A percentile compares a stretch with the other conserved stretches of the same genome.
phyloP scores from a whole-genome alignment of 805 yeast species.

The Kockiozyma suomiensis region DNA sequence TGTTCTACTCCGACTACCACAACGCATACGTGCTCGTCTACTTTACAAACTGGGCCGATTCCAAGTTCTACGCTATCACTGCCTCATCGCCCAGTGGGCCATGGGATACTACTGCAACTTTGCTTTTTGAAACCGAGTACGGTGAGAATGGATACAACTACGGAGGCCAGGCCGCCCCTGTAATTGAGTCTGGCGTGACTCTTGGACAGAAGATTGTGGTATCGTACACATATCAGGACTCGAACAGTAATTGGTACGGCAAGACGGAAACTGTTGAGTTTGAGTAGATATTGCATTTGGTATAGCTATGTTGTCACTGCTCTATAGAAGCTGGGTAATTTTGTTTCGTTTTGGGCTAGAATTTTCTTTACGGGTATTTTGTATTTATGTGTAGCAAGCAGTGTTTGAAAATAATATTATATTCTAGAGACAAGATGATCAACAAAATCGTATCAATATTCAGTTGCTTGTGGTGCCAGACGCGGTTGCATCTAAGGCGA shows the following conservation, averaged over 20 bases:
- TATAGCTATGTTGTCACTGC: too few species aligned
- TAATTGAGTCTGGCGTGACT: conserved; percentile 1
- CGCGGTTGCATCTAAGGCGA: too few species aligned
- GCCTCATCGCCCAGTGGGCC: conserved; percentile 29
- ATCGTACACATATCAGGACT: conserved; percentile 28
- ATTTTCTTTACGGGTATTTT: too few species aligned
- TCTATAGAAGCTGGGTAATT: neutral
- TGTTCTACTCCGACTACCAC: conserved; percentile 31
- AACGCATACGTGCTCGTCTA: conserved; percentile 25
- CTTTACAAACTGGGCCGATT: conserved; percentile 27
- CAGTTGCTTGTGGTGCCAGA: too few species aligned
- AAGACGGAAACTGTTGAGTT: conserved; percentile 23
- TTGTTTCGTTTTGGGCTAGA: neutral
- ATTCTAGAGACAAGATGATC: too few species aligned
- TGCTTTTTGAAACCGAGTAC: conserved; percentile 11
- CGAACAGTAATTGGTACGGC: conserved; percentile 19
- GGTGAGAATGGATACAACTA: conserved; percentile 31
- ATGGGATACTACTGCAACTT: conserved; percentile 14
- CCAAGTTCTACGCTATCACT: conserved; percentile 16
- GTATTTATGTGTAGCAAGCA: too few species aligned
- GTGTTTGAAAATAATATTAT: too few species aligned
- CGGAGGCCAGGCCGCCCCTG: conserved; percentile 28
- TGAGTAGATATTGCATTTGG: conserved; percentile 8
- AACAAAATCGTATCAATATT: too few species aligned
- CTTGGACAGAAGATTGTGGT: conserved; percentile 22